A percentile compares a stretch with the other conserved stretches of the same genome.
Evolutionary conservation across 495 filamentous ascomycete genomes (phyloP).

Genomic region (Penicillium turbatum): DNA sequence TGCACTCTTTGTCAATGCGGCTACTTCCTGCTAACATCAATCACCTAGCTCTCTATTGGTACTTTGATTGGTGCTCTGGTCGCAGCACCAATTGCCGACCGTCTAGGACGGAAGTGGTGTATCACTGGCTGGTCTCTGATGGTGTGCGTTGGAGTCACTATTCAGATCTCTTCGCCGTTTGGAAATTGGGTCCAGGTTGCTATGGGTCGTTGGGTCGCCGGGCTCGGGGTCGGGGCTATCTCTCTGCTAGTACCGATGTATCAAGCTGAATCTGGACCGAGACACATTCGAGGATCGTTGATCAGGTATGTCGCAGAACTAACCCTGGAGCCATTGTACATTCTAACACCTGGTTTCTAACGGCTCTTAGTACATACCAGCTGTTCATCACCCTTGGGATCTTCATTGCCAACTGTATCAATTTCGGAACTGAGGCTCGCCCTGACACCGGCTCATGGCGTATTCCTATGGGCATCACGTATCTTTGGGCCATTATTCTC

Average conservation of each 20-base stretch:
- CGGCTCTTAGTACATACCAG: constrained; percentile 55
- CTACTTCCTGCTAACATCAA: not conserved
- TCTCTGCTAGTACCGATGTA: constrained; percentile 70
- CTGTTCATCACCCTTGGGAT: constrained; percentile 85
- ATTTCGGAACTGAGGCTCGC: constrained; percentile 61
- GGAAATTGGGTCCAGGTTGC: constrained; percentile 51
- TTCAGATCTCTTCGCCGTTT: constrained; percentile 56
- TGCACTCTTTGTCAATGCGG: not conserved
- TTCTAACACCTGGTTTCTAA: not conserved
- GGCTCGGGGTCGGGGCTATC: constrained; percentile 62
- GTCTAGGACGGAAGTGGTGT: constrained; percentile 48
- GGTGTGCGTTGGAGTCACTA: constrained; percentile 57
- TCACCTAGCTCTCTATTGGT: constrained; percentile 52
- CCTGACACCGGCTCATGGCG: constrained; percentile 57
- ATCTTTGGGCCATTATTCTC: constrained; percentile 68
- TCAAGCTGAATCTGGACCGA: constrained; percentile 61
- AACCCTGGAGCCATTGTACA: not conserved
- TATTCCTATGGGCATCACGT: constrained; percentile 74
- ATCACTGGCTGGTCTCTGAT: constrained; percentile 53
- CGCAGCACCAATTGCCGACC: constrained; percentile 51
- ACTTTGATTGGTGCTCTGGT: constrained; percentile 62
- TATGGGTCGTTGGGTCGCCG: constrained; percentile 53
- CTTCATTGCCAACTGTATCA: constrained; percentile 72
- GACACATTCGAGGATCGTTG: constrained; percentile 60
- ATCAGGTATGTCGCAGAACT: constrained; percentile 41